Percentiles rank a stretch among this genome's conserved stretches.
phyloP scores from a whole-genome alignment of 2,329 filamentous ascomycete species.

The Aspergillus neotritici region DNA sequence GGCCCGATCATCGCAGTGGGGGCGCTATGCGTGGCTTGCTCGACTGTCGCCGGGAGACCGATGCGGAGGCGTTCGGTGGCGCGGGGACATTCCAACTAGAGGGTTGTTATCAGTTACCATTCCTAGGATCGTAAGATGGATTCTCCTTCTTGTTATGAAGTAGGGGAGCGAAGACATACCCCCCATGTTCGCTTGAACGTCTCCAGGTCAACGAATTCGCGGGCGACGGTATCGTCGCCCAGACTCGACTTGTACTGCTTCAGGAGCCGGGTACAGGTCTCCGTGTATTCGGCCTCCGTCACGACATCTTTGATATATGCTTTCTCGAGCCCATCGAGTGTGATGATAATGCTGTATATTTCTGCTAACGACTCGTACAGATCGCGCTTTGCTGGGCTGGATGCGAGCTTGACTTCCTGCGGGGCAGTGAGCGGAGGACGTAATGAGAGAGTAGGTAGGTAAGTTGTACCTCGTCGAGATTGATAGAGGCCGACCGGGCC shows the following conservation, averaged over 20 bases:
- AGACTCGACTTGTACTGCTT: constrained; percentile 97
- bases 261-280: constrained; percentile 86
- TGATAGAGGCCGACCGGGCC: constrained; percentile 79
- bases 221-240: constrained; percentile 83
- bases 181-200: constrained; percentile 90
- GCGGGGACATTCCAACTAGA: constrained; percentile 83
- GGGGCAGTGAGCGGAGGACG: constrained; percentile 18
- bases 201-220: constrained; percentile 79
- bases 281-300: constrained; percentile 85
- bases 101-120: constrained; percentile 9
- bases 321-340: constrained; percentile 90
- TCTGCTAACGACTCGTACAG: constrained; percentile 94
- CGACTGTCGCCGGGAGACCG: constrained; percentile 80
- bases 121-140: too few species aligned
- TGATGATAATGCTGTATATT: constrained; percentile 95
- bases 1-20: constrained; percentile 36
- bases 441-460: constrained; percentile 3
- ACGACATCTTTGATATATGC: constrained; percentile 95
- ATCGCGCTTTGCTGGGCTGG: constrained; percentile 81
- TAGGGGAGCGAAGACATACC: constrained; percentile 49
- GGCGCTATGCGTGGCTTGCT: constrained; percentile 52
- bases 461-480: constrained; percentile 71
- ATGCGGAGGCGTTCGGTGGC: constrained; percentile 89
- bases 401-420: constrained; percentile 87
- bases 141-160: background rate